Conservation (phyloP, 1,284 basidiomycete genomes). For the Melampsora americana region DNA sequence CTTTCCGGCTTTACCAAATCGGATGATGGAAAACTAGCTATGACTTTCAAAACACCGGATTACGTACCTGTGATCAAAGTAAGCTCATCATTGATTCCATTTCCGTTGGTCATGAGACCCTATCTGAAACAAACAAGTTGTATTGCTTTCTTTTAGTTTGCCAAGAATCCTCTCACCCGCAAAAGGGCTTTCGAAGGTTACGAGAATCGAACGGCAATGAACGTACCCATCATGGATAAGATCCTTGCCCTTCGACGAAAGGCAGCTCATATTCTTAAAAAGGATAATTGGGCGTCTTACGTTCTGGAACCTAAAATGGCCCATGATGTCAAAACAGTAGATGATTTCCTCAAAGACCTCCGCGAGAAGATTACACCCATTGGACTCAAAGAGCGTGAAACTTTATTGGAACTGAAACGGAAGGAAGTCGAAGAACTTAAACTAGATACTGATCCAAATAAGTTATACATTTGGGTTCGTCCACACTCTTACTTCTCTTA, state of each 20-base stretch:
- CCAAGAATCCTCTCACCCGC: conserved; percentile 67
- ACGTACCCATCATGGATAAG: conserved; percentile 66
- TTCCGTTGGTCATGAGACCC: background rate
- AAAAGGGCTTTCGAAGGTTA: conserved; percentile 64
- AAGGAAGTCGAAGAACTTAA: conserved; percentile 65
- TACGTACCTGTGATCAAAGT: conserved; percentile 66
- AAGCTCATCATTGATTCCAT: background rate
- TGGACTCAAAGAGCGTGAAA: conserved; percentile 64
- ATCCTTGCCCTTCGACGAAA: conserved; percentile 67
- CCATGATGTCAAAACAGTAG: conserved; percentile 64
- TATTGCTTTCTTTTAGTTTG: conserved; percentile 64
- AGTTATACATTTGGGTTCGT: conserved; percentile 70
- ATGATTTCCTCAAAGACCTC: conserved; percentile 68
- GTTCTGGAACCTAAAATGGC: conserved; percentile 79
- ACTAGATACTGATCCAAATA: conserved; percentile 63
- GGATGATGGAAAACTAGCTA: conserved; percentile 46
- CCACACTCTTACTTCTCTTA: conserved; percentile 51
- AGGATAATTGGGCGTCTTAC: conserved; percentile 76
- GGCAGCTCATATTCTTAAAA: conserved; percentile 66
- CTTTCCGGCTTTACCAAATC: conserved; percentile 67
- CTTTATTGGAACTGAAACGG: conserved; percentile 68
- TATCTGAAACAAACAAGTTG: conserved; percentile 24
- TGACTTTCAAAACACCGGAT: conserved; percentile 71
- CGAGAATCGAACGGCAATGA: conserved; percentile 66
- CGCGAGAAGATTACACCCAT: conserved; percentile 70